These are phyloP conservation scores for Arthrobotrys sinensis DNA, from an alignment of 2,329 filamentous ascomycete genomes.

Conservation along the genomic window DNA sequence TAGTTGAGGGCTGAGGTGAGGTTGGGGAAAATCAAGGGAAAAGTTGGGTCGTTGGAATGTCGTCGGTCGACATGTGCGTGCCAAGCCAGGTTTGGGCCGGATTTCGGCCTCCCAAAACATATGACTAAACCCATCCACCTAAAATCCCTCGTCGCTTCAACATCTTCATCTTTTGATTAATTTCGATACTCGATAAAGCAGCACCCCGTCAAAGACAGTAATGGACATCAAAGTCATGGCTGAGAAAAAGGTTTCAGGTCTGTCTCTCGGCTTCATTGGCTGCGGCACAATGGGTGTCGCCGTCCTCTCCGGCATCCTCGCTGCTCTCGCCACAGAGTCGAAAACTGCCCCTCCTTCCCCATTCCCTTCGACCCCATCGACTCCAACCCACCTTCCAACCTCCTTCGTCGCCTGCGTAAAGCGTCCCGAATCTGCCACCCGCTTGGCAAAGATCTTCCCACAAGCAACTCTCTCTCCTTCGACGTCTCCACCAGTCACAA, in stretches of 20 bases:
- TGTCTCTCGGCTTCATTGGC: conserved; percentile 85
- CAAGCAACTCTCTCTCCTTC: conserved; percentile 65
- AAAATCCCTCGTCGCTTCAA: conserved; percentile 19
- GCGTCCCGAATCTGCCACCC: conserved; percentile 77
- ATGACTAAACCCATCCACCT: conserved; percentile 15
- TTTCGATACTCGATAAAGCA: neutral
- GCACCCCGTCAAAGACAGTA: neutral
- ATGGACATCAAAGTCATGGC: conserved; percentile 37
- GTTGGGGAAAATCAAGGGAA: conserved; percentile 4
- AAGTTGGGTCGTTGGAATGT: conserved; percentile 4
- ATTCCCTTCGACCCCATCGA: conserved; percentile 65
- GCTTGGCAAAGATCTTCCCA: conserved; percentile 77
- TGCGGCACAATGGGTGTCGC: conserved; percentile 90
- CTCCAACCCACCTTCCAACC: conserved; percentile 75
- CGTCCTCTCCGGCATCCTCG: conserved; percentile 84
- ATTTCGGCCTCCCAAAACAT: conserved; percentile 22
- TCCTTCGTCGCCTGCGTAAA: conserved; percentile 87
- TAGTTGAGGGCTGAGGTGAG: conserved; percentile 35
- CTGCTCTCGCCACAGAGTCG: conserved; percentile 71
- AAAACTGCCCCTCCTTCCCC: conserved; percentile 65
- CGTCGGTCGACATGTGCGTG: conserved; percentile 16
- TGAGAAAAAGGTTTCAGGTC: conserved; percentile 51
- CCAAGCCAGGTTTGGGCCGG: conserved; percentile 25
- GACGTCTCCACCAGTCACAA: conserved; percentile 72
- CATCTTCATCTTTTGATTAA: neutral